Base-by-base conservation (phyloP, 257 asterid genomes). In the Leonotis leonurus region DNA sequence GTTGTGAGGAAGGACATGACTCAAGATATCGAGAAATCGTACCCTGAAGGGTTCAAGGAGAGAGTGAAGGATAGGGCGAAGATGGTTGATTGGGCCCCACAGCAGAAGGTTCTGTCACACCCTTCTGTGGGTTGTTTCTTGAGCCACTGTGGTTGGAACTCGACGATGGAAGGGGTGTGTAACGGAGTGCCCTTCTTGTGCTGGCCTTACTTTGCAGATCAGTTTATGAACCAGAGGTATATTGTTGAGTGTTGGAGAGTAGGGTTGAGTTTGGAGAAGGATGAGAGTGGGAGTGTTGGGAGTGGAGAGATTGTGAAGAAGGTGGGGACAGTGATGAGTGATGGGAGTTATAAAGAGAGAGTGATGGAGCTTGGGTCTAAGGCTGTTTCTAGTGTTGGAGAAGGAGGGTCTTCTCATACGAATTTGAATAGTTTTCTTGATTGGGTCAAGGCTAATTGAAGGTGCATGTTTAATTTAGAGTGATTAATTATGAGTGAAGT, bases 81-180 rank as follows among this genome's bases (percentile, higher is more conserved):
- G 8, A 18, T 77, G 7, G 81, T 67, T 3, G 35, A 64, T 13
- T 81, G 92, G 92, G 80, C 77, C 0, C 84, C 83, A 4, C 88
- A 79, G 52, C 78, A 75, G 35, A 39, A 66, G 25, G 83, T 81
- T 1, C 26, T 79, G 3, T 76, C 56, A 0, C 92, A 84, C 65
- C 81, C 88, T 16, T 70, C 86, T 0, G 45, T 84, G 3, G 88
- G 80, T 1, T 81, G 88, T 39, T 81, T 84, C 53, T 2, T 84
- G 2, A 76, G 83, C 61, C 91, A 84, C 18, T 81, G 91, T 18
- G 91, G 91, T 2, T 78, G 91, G 85, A 84, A 81, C 61, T 83
- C 87, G 0, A 76, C 83, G 0, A 2, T 78, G 5, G 87, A 77
- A 50, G 63, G 85, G 1, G 35, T 77, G 0, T 71, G 82, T 64